phyloP scores from a whole-genome alignment of 2,329 filamentous ascomycete species.

The Laburnicola sp. region DNA sequence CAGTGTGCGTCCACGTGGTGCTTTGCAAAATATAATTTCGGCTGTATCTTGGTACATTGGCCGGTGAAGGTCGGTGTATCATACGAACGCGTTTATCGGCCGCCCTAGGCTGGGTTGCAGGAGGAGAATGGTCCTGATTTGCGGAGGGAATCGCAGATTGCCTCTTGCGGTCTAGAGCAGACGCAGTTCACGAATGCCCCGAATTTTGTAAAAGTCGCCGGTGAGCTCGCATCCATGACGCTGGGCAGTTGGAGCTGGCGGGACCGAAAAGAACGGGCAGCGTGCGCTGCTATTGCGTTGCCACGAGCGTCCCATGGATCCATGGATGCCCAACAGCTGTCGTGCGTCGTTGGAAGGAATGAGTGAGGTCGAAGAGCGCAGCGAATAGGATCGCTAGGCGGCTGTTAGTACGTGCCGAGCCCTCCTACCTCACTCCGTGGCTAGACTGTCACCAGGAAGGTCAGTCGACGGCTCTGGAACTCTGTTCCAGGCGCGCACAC shows the following conservation, averaged over 20 bases:
- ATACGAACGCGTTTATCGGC: background rate
- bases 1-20: slow-evolving; percentile 13
- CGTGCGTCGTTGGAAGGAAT: background rate
- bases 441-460: slow-evolving; percentile 2
- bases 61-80: slow-evolving; percentile 1
- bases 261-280: slow-evolving; percentile 17
- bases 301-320: background rate
- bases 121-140: slow-evolving; percentile 34
- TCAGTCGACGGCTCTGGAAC: too few relatives aligned
- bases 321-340: slow-evolving; percentile 5
- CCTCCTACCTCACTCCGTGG: slow-evolving; percentile 8
- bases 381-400: slow-evolving; percentile 8
- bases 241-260: too few relatives aligned
- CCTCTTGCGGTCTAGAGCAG: slow-evolving; percentile 26
- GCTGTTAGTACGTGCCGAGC: slow-evolving; percentile 16
- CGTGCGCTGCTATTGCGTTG: slow-evolving; percentile 17
- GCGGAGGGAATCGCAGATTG: slow-evolving; percentile 12
- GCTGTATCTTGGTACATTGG: background rate
- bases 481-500: too few relatives aligned
- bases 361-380: background rate
- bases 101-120: slow-evolving; percentile 16
- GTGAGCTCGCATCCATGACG: too few relatives aligned
- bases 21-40: background rate
- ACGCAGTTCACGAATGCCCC: slow-evolving; percentile 11
- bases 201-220: too few relatives aligned